Evolutionary conservation across 2,329 filamentous ascomycete species (phyloP), one percentile per base, ranked within the genome.

Genomic region (Neofusicoccum parvum): DNA sequence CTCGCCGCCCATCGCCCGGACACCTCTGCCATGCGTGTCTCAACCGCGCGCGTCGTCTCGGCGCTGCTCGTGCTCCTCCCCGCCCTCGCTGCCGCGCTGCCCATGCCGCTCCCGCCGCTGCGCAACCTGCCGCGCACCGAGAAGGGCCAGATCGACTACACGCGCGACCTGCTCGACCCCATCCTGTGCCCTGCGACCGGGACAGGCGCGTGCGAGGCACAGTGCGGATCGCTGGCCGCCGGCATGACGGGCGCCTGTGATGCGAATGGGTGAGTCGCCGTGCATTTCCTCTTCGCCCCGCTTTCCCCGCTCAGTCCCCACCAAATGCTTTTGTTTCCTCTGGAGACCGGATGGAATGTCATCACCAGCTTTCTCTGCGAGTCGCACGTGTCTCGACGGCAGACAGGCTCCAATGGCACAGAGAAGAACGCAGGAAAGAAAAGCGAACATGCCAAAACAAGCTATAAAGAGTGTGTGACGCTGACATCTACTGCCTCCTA

Each of bases 111-210:
- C 1, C 53, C 53, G 23, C 23, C 53, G 37, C 11, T 58, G 53
- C 53, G 53, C 53, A 58, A 58, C 53, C 53, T 58, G 17, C 53
- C 53, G 39, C 53, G 53, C 53, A 39, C 53, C 39, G 17, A 14
- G 20, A 63, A 63, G 36, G 59, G 59, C 34, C 23, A 43, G n/a
- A 63, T 51, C 37, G 59, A 63, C 46, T 64, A 64, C 50, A 54
- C 62, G 37, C 62, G 50, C 39, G 62, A 64, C 17, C 39, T 64
- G 5, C 49, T 64, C 3, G 50, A 56, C 3, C 62, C 62, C 36
- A 56, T 64, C 17, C 49, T 64, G n/a, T 64, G 62, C 32, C 62
- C 62, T 12, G 32, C 50, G 1, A 17, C 27, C 7, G 62, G 48
- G 2, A 48, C 39, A 15, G 62, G 62, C 3, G 50, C 48, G 4